These are phyloP conservation scores for Alternaria arborescens DNA, from an alignment of 2,329 filamentous ascomycete species.

Conservation along the genomic window DNA sequence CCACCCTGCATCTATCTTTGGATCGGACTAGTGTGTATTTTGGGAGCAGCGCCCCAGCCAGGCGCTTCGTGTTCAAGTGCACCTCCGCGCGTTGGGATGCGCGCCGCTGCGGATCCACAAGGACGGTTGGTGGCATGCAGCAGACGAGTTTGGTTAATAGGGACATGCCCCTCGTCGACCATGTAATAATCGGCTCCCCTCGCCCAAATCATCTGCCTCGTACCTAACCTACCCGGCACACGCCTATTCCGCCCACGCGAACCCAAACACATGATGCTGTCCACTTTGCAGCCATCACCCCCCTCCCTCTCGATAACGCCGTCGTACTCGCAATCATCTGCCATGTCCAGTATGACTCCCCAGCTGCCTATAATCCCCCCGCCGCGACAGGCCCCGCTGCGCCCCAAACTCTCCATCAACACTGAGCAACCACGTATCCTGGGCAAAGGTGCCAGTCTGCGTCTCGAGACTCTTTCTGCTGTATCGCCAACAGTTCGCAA, in stretches of 20 bases:
- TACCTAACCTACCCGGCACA: neutral
- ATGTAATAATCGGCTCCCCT: neutral
- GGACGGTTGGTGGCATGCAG: constrained; percentile 5
- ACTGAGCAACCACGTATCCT: constrained; percentile 62
- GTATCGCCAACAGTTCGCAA: constrained; percentile 68
- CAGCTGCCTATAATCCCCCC: constrained; percentile 56
- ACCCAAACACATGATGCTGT: constrained; percentile 46
- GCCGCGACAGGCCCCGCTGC: constrained; percentile 42
- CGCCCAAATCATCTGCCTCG: constrained; percentile 9
- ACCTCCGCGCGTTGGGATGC: constrained; percentile 14
- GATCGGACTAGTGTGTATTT: constrained; percentile 15
- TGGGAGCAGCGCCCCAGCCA: constrained; percentile 16
- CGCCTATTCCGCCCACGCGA: constrained; percentile 5
- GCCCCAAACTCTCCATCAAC: constrained; percentile 69
- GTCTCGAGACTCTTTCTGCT: constrained; percentile 63
- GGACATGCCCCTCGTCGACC: constrained; percentile 7
- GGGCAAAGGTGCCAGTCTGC: constrained; percentile 62
- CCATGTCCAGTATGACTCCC: constrained; percentile 52
- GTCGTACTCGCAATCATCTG: constrained; percentile 39
- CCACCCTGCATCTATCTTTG: constrained; percentile 22
- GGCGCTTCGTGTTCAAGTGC: constrained; percentile 18
- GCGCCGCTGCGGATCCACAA: constrained; percentile 10
- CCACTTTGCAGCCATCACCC: constrained; percentile 42
- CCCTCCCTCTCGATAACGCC: constrained; percentile 37
- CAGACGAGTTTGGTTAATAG: constrained; percentile 3